These are phyloP conservation scores for Austroboletus festivus DNA, from an alignment of 768 basidiomycete genomes.

Conservation along the genomic window DNA sequence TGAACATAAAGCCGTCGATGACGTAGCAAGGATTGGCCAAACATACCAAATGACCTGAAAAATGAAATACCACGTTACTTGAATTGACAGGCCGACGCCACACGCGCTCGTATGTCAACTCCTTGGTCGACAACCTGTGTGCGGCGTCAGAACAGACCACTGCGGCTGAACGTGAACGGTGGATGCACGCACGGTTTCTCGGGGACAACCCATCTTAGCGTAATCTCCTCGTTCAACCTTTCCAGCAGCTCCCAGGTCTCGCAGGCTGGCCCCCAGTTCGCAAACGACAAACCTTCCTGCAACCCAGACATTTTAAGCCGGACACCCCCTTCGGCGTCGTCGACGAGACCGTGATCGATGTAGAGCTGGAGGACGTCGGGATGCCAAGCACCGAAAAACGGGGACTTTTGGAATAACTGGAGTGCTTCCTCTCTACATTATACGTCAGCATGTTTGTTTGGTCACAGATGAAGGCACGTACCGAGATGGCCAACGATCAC, in stretches of 20 bases:
- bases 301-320: conserved; percentile 64
- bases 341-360: conserved; percentile 51
- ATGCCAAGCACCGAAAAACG: conserved; percentile 75
- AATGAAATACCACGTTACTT: conserved; percentile 28
- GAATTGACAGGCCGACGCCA: conserved; percentile 31
- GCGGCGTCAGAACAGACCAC: not conserved
- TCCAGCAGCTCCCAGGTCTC: conserved; percentile 31
- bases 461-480: conserved; percentile 21
- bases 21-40: not conserved
- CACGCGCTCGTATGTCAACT: conserved; percentile 19
- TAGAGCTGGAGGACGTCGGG: conserved; percentile 58
- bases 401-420: conserved; percentile 42
- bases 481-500: conserved; percentile 64
- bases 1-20: too few relatives aligned
- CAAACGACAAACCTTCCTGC: conserved; percentile 63
- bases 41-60: conserved; percentile 30
- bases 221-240: conserved; percentile 24
- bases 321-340: conserved; percentile 37
- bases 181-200: conserved; percentile 11
- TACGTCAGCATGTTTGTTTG: not conserved
- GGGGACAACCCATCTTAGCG: conserved; percentile 31
- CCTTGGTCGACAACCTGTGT: conserved; percentile 13
- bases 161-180: not conserved
- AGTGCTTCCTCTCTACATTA: conserved; percentile 57
- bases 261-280: conserved; percentile 34